Evolutionary conservation across 2,329 filamentous ascomycete species (phyloP).

Genomic region (Pseudocercospora crystallina): DNA sequence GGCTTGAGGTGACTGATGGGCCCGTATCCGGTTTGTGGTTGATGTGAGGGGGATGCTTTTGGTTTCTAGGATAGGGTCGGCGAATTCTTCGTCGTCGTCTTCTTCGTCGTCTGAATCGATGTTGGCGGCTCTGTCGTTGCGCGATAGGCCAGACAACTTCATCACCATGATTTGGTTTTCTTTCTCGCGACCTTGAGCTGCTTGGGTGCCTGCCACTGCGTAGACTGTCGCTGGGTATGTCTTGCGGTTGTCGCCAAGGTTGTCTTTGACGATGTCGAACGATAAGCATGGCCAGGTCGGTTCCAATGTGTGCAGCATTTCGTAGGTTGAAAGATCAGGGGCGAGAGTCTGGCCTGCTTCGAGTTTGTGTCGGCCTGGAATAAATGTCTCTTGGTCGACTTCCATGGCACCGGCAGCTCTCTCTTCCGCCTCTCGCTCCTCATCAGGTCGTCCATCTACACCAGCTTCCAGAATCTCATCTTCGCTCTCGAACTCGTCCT

Average conservation of each 20-base stretch:
- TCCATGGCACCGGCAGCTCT: constrained; percentile 79
- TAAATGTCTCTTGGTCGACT: constrained; percentile 90
- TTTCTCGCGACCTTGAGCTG: constrained; percentile 68
- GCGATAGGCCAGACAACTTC: constrained; percentile 89
- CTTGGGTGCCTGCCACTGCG: constrained; percentile 91
- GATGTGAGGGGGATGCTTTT: constrained; percentile 81
- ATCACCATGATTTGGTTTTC: constrained; percentile 95
- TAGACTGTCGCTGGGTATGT: constrained; percentile 96
- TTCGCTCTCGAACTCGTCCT: constrained; percentile 85
- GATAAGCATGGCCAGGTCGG: constrained; percentile 97
- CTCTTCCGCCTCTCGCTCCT: constrained; percentile 88
- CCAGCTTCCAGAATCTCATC: constrained; percentile 91
- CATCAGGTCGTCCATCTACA: constrained; percentile 88
- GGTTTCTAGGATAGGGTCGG: constrained; percentile 91
- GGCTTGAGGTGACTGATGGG: constrained; percentile 72
- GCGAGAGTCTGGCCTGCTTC: constrained; percentile 87
- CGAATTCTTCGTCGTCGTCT: constrained; percentile 69
- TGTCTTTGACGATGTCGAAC: constrained; percentile 86
- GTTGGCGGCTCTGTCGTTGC: constrained; percentile 73
- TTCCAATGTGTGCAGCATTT: constrained; percentile 93
- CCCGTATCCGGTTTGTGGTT: constrained; percentile 90
- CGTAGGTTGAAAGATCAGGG: constrained; percentile 90
- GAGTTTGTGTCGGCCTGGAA: constrained; percentile 88
- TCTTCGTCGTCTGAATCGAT: constrained; percentile 68
- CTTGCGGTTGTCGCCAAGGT: constrained; percentile 82